Base-by-base conservation (phyloP, 1,284 basidiomycete genomes). In the Ganoderma multipileum region DNA sequence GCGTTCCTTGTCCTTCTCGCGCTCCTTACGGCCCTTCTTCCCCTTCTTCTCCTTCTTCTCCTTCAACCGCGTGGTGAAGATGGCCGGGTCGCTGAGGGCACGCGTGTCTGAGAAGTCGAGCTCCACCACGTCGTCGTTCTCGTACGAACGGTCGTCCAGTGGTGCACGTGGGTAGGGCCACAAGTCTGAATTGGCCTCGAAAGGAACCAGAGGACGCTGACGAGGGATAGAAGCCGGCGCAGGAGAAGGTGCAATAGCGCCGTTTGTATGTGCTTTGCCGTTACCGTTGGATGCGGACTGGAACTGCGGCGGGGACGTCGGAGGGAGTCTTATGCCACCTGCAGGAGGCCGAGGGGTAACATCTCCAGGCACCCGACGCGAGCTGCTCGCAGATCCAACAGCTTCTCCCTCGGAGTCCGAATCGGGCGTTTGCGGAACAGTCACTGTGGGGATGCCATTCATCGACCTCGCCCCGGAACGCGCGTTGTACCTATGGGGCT, bases 101-200 rank as follows among this genome's bases (percentile, higher is more conserved):
- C 89, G 88, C 55, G 85, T 92, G 64, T 92, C 91, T 5, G 84
- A 83, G 74, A 91, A 92, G 75, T 91, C 89, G 59, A 92, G 85
- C 76, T 92, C 91, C 7, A 92, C 84, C 28, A 92, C 86, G 64
- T 80, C 80, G 18, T 72, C 74, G 59, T 89, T 88, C 18, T 72
- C 74, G 54, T 70, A 68, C 2, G 81, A 81, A 63, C 83, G 81
- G 0, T 77, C 75, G 68, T 80, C 79, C 20, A 80, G 65, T 20
- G 83, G 83, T 2, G 83, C 81, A 18, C 84, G 85, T 0, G 87
- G 85, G 72, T 91, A 91, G 12, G 89, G 89, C 90, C 90, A 91
- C 14, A 91, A 80, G 42, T 88, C 86, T 30, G 87, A 87, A 71
- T 88, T 86, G 1, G 85, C 79, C 67, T 86, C 84, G 73, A 90